A percentile compares a stretch with the other conserved stretches of the same genome.
Conservation (phyloP, 768 basidiomycete species). For the Pleurotus tuoliensis region DNA sequence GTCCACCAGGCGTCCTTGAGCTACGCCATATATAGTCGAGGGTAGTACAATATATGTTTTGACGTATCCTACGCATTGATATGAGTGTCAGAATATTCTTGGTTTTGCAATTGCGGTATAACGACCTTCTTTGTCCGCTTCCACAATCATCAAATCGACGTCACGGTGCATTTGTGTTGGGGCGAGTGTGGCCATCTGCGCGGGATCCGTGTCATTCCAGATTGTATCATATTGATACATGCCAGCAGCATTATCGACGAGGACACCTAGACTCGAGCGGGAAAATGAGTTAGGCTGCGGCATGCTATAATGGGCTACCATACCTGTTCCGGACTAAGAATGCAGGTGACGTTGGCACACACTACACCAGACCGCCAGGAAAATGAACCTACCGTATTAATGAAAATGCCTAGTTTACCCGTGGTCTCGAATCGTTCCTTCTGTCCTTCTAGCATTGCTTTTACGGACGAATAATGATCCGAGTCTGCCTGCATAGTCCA, state of each 20-base stretch:
- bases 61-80: conserved; percentile 34
- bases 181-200: conserved; percentile 40
- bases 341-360: too few relatives aligned
- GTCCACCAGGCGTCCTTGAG: conserved; percentile 44
- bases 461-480: conserved; percentile 30
- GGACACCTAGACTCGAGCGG: conserved; percentile 24
- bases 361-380: not conserved
- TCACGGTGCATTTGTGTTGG: conserved; percentile 41
- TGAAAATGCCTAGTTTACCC: conserved; percentile 32
- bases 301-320: not conserved
- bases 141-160: conserved; percentile 45
- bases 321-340: not conserved
- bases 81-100: not conserved
- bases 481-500: conserved; percentile 11
- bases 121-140: conserved; percentile 46
- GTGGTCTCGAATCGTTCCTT: conserved; percentile 31
- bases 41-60: conserved; percentile 52
- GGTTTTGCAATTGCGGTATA: not conserved
- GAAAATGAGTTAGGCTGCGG: not conserved
- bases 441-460: conserved; percentile 43
- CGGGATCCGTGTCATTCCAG: conserved; percentile 46
- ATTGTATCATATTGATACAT: conserved; percentile 31
- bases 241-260: conserved; percentile 41
- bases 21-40: conserved; percentile 49
- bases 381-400: conserved; percentile 44